These are phyloP conservation scores for Colletotrichum tabaci DNA, from an alignment of 2,329 filamentous ascomycete genomes.

Conservation along the genomic window DNA sequence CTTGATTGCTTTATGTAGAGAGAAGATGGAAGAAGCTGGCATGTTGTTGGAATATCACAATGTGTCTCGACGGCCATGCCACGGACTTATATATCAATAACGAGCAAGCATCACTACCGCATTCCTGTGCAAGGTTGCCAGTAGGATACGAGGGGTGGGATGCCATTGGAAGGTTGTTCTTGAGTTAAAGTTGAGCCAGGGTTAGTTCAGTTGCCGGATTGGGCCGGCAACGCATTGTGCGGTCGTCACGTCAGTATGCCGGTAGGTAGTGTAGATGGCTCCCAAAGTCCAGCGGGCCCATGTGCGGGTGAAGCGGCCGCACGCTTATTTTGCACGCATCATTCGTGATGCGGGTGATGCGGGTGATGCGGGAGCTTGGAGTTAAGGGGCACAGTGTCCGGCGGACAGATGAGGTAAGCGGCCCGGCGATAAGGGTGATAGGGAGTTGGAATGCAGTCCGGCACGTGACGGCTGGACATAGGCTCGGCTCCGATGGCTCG, in stretches of 20 bases:
- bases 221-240: not conserved
- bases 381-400: not conserved
- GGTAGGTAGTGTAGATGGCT: not conserved
- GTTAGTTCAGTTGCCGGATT: not conserved
- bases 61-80: too few relatives aligned
- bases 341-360: not conserved
- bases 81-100: not conserved
- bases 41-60: not conserved
- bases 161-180: not conserved
- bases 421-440: conserved; percentile 4
- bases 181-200: not conserved
- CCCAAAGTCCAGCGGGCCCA: not conserved
- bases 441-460: not conserved
- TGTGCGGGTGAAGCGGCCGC: not conserved
- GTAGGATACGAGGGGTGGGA: not conserved
- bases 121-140: not conserved
- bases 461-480: not conserved
- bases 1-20: not conserved
- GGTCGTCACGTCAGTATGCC: not conserved
- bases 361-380: not conserved
- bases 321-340: not conserved
- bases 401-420: conserved; percentile 2
- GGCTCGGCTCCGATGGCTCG: not conserved
- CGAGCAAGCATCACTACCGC: not conserved
- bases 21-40: not conserved